Percentiles rank a stretch among this genome's conserved stretches.
Conservation (phyloP, 78 protist species). For the Pigoraptor vietnamica region DNA sequence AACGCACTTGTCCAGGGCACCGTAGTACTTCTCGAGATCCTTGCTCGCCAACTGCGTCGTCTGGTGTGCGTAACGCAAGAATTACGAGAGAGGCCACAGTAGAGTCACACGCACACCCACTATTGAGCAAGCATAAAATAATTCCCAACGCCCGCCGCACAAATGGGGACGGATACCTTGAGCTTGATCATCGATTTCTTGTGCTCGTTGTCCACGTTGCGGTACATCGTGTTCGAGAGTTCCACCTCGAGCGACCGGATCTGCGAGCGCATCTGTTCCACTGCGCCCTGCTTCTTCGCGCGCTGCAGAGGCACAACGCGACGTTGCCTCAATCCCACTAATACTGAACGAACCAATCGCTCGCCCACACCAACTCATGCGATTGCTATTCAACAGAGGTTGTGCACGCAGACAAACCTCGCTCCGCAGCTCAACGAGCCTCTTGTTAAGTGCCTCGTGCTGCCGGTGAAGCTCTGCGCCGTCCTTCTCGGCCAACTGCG, state of each 20-base stretch:
- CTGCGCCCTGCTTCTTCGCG: neutral
- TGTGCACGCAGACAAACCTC: too few species aligned
- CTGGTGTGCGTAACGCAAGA: neutral
- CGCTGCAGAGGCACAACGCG: neutral
- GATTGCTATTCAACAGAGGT: too few species aligned
- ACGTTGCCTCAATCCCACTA: too few species aligned
- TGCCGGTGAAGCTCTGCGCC: neutral
- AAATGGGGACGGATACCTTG: too few species aligned
- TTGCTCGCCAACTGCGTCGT: constrained; percentile 10
- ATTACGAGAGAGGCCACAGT: neutral
- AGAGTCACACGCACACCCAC: neutral
- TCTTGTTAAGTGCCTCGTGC: neutral
- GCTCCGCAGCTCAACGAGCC: neutral
- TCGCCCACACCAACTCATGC: too few species aligned
- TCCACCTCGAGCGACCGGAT: neutral
- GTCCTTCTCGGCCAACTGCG: neutral
- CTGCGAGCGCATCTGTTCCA: neutral
- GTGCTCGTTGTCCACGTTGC: neutral
- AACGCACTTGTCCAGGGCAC: constrained; percentile 47
- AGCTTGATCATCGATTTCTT: neutral
- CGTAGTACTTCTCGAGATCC: constrained; percentile 48
- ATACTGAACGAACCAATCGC: too few species aligned
- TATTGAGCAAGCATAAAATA: neutral
- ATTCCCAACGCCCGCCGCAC: too few species aligned
- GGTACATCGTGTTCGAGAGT: neutral